These are phyloP conservation scores for Phytopythium montanum DNA, from an alignment of 352 stramenopile genomes.

Conservation along the genomic window DNA sequence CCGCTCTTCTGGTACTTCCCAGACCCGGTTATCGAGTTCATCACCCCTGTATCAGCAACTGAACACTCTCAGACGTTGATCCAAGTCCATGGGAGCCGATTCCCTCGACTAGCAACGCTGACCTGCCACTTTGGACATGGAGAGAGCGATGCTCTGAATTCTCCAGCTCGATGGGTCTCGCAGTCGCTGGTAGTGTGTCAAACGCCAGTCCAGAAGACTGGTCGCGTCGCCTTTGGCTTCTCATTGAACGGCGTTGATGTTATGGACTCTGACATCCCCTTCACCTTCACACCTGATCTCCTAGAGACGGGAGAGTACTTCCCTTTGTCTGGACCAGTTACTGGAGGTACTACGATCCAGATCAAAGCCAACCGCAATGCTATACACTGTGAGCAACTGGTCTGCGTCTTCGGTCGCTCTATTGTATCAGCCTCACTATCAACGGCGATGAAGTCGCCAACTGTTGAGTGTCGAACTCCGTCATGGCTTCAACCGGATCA, in stretches of 20 bases:
- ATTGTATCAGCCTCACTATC: not conserved
- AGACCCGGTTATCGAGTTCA: constrained; percentile 18
- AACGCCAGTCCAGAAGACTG: constrained; percentile 19
- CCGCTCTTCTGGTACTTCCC: constrained; percentile 37
- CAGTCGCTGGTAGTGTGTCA: constrained; percentile 20
- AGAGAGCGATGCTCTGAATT: not conserved
- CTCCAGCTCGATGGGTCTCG: constrained; percentile 25
- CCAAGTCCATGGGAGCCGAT: constrained; percentile 15
- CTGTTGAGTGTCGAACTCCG: constrained; percentile 25
- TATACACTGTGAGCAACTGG: constrained; percentile 17
- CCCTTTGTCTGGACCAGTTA: constrained; percentile 21
- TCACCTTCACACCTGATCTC: constrained; percentile 22
- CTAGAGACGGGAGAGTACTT: constrained; percentile 9
- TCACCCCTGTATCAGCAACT: constrained; percentile 18
- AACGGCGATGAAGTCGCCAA: not conserved
- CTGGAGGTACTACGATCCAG: constrained; percentile 25
- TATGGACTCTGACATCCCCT: constrained; percentile 19
- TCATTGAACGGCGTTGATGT: constrained; percentile 57
- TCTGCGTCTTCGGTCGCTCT: constrained; percentile 27
- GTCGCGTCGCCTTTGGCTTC: constrained; percentile 27
- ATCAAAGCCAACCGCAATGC: constrained; percentile 14
- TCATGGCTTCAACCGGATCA: constrained; percentile 6
- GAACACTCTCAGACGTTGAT: constrained; percentile 16
- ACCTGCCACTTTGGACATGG: constrained; percentile 38
- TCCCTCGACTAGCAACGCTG: constrained; percentile 34